phyloP scores from a whole-genome alignment of 2,329 filamentous ascomycete genomes.

The Cladosporium oxysporum region DNA sequence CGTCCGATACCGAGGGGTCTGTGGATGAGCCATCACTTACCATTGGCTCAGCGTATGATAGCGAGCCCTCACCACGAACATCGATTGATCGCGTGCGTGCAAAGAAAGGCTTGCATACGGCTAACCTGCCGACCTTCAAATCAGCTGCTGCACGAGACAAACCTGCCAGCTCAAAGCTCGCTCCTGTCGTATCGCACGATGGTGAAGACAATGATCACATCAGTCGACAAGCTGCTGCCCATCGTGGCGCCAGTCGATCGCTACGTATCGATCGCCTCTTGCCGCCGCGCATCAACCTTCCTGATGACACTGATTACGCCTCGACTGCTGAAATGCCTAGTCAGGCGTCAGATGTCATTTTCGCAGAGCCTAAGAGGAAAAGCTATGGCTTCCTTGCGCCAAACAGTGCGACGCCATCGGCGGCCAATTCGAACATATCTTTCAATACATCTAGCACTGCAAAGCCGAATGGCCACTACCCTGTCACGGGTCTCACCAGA shows the following conservation, averaged over 20 bases:
- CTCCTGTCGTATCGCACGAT: conserved; percentile 1
- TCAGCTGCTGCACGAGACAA: conserved; percentile 44
- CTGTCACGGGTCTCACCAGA: conserved; percentile 18
- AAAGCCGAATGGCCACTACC: conserved; percentile 4
- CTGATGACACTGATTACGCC: conserved; percentile 36
- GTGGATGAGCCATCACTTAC: conserved; percentile 22
- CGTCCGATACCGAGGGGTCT: conserved; percentile 50
- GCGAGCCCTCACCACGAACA: conserved; percentile 41
- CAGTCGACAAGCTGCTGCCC: conserved; percentile 43
- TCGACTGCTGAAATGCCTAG: conserved; percentile 16
- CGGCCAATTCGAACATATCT: conserved; percentile 7
- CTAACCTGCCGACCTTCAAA: conserved; percentile 54
- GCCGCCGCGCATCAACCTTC: conserved; percentile 54
- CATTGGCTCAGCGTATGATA: conserved; percentile 22
- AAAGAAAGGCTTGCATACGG: conserved; percentile 45
- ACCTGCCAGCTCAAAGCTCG: not conserved
- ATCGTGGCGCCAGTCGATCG: conserved; percentile 42
- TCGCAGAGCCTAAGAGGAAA: conserved; percentile 23
- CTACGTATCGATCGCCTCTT: conserved; percentile 48
- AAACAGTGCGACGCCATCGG: not conserved
- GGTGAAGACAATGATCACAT: conserved; percentile 41
- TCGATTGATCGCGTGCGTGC: conserved; percentile 37
- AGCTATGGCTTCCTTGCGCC: conserved; percentile 29
- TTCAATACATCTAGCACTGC: not conserved
- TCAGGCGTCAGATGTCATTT: conserved; percentile 2